A percentile compares a stretch with the other conserved stretches of the same genome.
These are phyloP conservation scores for Chalciporus piperatus DNA, from an alignment of 768 basidiomycete genomes.

Conservation along the genomic window DNA sequence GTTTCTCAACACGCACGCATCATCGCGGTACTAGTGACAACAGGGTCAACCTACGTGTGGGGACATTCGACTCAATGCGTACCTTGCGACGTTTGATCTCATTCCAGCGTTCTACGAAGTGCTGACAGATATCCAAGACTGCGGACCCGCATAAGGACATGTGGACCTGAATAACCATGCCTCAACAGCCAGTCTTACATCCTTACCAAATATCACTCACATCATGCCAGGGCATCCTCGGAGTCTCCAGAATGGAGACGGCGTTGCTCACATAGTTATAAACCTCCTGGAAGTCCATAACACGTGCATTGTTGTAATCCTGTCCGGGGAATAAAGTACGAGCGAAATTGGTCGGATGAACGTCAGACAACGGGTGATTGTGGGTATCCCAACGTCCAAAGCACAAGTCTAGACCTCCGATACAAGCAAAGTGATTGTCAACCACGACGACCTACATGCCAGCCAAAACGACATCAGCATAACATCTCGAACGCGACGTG, in stretches of 20 bases:
- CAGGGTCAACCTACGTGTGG: slow-evolving; percentile 2
- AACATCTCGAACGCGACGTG: background rate
- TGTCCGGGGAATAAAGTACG: slow-evolving; percentile 89
- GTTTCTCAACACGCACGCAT: slow-evolving; percentile 39
- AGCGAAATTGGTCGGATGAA: slow-evolving; percentile 81
- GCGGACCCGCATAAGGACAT: slow-evolving; percentile 80
- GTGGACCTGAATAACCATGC: slow-evolving; percentile 52
- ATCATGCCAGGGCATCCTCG: slow-evolving; percentile 96
- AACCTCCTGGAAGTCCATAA: slow-evolving; percentile 83
- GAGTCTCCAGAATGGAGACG: slow-evolving; percentile 62
- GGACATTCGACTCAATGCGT: slow-evolving; percentile 4
- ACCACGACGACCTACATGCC: slow-evolving; percentile 63
- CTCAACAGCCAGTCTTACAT: background rate
- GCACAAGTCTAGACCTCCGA: slow-evolving; percentile 94
- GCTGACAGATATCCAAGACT: slow-evolving; percentile 89
- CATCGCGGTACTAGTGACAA: slow-evolving; percentile 31
- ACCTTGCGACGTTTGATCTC: slow-evolving; percentile 84
- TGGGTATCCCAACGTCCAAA: slow-evolving; percentile 98
- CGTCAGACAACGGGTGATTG: slow-evolving; percentile 87
- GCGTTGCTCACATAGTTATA: slow-evolving; percentile 70
- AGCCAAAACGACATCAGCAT: background rate
- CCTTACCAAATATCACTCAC: slow-evolving; percentile 42
- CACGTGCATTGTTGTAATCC: slow-evolving; percentile 90
- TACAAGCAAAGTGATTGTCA: slow-evolving; percentile 80
- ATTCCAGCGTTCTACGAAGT: slow-evolving; percentile 92